Evolutionary conservation across 257 asterid genomes (phyloP).

Genomic region (Echium plantagineum): DNA sequence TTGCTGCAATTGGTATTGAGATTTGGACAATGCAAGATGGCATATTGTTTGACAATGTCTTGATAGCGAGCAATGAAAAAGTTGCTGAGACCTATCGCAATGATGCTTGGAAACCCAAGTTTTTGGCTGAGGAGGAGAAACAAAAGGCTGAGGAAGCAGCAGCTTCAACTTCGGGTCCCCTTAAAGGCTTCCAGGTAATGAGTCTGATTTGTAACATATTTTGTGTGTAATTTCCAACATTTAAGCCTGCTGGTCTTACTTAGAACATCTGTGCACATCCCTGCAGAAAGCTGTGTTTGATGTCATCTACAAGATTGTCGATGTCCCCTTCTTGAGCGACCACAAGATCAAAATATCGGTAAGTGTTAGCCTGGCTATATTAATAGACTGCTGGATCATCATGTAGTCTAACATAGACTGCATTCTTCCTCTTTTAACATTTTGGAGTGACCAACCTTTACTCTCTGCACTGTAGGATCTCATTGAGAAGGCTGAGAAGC

Average conservation of each 20-base stretch:
- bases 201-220: background rate
- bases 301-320: constrained; percentile 75
- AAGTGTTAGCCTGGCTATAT: constrained; percentile 4
- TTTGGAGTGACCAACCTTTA: background rate
- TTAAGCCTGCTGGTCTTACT: background rate
- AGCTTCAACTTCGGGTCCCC: constrained; percentile 45
- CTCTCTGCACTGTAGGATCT: constrained; percentile 42
- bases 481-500: constrained; percentile 76
- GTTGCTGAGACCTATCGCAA: constrained; percentile 58
- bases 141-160: constrained; percentile 57
- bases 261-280: background rate
- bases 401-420: background rate
- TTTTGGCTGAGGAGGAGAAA: constrained; percentile 61
- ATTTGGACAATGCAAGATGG: constrained; percentile 99
- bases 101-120: constrained; percentile 82
- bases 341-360: constrained; percentile 78
- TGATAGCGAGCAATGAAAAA: constrained; percentile 55
- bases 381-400: background rate
- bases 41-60: constrained; percentile 68
- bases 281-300: constrained; percentile 70
- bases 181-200: constrained; percentile 69
- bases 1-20: constrained; percentile 95
- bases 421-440: background rate
- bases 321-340: constrained; percentile 70
- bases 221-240: background rate